phyloP scores from a whole-genome alignment of 108 stramenopile species.

The Craspedostauros australis region DNA sequence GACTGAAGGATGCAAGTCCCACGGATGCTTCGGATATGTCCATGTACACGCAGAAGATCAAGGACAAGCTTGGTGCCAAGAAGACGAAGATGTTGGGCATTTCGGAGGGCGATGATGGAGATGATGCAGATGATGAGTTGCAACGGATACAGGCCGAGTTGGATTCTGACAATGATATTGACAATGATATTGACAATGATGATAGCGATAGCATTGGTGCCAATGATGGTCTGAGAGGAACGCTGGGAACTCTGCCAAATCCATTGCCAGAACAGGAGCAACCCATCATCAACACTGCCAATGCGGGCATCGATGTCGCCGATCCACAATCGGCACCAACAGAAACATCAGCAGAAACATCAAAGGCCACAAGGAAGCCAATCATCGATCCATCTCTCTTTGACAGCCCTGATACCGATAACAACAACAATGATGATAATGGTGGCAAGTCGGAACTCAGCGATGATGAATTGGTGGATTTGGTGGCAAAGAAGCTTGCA shows the following conservation, averaged over 20 bases:
- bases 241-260: constrained; percentile 7
- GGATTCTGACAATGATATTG: too few relatives aligned
- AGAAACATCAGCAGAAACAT: neutral
- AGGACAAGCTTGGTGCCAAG: constrained; percentile 21
- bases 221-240: neutral
- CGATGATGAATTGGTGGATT: constrained; percentile 67
- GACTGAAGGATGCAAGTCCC: constrained; percentile 17
- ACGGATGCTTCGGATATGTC: constrained; percentile 1
- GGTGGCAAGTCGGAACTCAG: constrained; percentile 37
- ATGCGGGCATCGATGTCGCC: neutral
- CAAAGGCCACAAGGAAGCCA: constrained; percentile 1
- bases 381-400: constrained; percentile 27
- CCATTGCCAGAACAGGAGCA: neutral
- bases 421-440: constrained; percentile 9
- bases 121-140: constrained; percentile 24
- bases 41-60: constrained; percentile 25
- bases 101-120: constrained; percentile 24
- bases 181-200: constrained; percentile 15
- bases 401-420: constrained; percentile 5
- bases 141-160: neutral
- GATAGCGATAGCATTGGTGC: constrained; percentile 7
- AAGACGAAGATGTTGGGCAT: constrained; percentile 22
- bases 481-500: constrained; percentile 45
- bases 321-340: neutral
- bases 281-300: neutral